Evolutionary conservation across 2,329 filamentous ascomycete genomes (phyloP).

Genomic region (Trichoderma guizhouense): DNA sequence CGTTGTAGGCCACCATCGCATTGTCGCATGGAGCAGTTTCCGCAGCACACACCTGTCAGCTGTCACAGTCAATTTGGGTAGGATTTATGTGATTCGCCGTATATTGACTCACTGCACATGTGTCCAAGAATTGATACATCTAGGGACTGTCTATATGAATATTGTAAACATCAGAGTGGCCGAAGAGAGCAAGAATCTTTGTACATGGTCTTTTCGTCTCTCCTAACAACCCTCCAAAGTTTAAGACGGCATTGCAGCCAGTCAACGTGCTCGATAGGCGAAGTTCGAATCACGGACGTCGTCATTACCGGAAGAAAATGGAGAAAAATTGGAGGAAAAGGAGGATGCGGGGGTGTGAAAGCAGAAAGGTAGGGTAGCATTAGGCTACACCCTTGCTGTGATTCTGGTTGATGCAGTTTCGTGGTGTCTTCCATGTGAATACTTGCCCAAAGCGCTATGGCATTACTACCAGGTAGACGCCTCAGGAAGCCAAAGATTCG

Average conservation of each 20-base stretch:
- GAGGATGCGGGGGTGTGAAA: not conserved
- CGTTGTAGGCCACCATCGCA: not conserved
- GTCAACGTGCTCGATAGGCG: constrained; percentile 3
- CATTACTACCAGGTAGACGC: not conserved
- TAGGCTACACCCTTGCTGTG: not conserved
- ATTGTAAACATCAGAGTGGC: not conserved
- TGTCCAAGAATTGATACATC: not conserved
- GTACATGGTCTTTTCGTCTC: not conserved
- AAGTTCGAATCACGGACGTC: not conserved
- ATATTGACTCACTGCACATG: not conserved
- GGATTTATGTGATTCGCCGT: not conserved
- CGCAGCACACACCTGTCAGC: not conserved
- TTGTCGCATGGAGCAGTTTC: not conserved
- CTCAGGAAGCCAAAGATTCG: not conserved
- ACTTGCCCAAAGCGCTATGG: not conserved
- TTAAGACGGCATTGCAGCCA: not conserved
- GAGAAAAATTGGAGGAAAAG: not conserved
- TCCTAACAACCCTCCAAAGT: not conserved
- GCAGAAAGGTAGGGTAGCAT: not conserved
- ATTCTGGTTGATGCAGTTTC: not conserved
- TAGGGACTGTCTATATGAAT: not conserved
- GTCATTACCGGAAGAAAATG: not conserved
- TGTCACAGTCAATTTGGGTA: not conserved
- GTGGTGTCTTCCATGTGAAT: not conserved
- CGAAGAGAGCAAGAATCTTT: not conserved